A percentile compares a stretch with the other conserved stretches of the same genome.
Evolutionary conservation across 108 stramenopile species (phyloP).

Genomic region (Chaetoceros tenuissimus): DNA sequence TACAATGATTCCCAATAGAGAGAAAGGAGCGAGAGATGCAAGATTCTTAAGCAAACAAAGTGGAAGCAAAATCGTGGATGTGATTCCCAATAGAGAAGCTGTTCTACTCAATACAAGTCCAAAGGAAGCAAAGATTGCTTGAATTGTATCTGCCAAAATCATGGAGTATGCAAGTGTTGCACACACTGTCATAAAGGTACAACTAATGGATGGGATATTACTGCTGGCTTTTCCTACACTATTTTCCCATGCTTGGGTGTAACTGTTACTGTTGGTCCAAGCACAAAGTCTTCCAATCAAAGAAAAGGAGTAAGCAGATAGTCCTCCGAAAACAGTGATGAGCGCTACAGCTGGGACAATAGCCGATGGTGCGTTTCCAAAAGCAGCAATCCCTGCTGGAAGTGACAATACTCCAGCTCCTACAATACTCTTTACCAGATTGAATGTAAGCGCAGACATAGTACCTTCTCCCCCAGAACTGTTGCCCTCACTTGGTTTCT

Average conservation of each 20-base stretch:
- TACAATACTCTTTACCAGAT: slow-evolving; percentile 88
- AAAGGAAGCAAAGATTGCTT: slow-evolving; percentile 48
- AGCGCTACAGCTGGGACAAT: slow-evolving; percentile 71
- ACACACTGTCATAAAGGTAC: slow-evolving; percentile 78
- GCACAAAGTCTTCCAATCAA: slow-evolving; percentile 67
- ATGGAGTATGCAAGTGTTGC: slow-evolving; percentile 89
- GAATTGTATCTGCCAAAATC: slow-evolving; percentile 90
- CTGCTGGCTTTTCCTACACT: slow-evolving; percentile 57
- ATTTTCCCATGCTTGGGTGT: slow-evolving; percentile 86
- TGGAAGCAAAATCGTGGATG: slow-evolving; percentile 70
- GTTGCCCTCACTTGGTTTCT: background rate
- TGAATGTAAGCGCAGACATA: slow-evolving; percentile 47
- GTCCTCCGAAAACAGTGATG: slow-evolving; percentile 54
- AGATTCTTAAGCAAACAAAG: slow-evolving; percentile 87
- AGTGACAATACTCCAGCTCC: slow-evolving; percentile 88
- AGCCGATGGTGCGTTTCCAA: slow-evolving; percentile 79
- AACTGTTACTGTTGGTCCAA: slow-evolving; percentile 68
- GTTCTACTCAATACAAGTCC: slow-evolving; percentile 38
- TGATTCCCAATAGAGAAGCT: slow-evolving; percentile 48
- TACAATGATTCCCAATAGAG: slow-evolving; percentile 67
- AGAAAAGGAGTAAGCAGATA: slow-evolving; percentile 69
- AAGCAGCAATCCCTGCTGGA: slow-evolving; percentile 92
- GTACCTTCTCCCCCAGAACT: background rate
- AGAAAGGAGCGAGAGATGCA: slow-evolving; percentile 75
- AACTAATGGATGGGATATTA: slow-evolving; percentile 80